These are phyloP conservation scores for Penicillium sumatraense DNA, from an alignment of 2,329 filamentous ascomycete genomes.

Conservation along the genomic window DNA sequence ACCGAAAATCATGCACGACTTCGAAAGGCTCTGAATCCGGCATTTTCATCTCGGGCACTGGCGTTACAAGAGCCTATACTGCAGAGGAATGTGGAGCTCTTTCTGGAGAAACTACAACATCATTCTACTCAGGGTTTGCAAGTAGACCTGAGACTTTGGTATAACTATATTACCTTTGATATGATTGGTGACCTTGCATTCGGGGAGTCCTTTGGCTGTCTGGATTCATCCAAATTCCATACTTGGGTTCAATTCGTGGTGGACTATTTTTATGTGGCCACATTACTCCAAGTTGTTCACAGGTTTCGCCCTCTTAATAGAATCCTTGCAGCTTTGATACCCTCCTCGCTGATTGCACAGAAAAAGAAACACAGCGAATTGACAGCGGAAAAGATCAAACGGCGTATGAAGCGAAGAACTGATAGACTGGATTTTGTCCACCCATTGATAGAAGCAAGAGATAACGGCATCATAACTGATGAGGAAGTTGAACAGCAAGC, in stretches of 20 bases:
- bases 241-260: slow-evolving; percentile 1
- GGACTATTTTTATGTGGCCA: background rate
- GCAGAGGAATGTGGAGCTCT: slow-evolving; percentile 3
- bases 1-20: slow-evolving; percentile 1
- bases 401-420: background rate
- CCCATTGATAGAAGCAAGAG: slow-evolving; percentile 15
- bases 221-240: background rate
- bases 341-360: background rate
- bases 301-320: background rate
- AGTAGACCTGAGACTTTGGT: background rate
- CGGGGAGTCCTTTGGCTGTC: slow-evolving; percentile 2
- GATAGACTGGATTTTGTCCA: slow-evolving; percentile 18
- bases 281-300: background rate
- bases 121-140: background rate
- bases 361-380: background rate
- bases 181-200: slow-evolving; percentile 10
- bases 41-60: slow-evolving; percentile 2
- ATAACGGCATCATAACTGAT: background rate
- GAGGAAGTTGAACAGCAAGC: slow-evolving; percentile 10
- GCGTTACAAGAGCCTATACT: background rate
- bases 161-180: slow-evolving; percentile 4
- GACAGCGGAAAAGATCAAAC: background rate
- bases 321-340: background rate
- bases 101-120: background rate
- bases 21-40: slow-evolving; percentile 3